Percentiles rank a stretch among this genome's conserved stretches.
Evolutionary conservation across 495 filamentous ascomycete species (phyloP).

Genomic region (Xylaria cubensis): DNA sequence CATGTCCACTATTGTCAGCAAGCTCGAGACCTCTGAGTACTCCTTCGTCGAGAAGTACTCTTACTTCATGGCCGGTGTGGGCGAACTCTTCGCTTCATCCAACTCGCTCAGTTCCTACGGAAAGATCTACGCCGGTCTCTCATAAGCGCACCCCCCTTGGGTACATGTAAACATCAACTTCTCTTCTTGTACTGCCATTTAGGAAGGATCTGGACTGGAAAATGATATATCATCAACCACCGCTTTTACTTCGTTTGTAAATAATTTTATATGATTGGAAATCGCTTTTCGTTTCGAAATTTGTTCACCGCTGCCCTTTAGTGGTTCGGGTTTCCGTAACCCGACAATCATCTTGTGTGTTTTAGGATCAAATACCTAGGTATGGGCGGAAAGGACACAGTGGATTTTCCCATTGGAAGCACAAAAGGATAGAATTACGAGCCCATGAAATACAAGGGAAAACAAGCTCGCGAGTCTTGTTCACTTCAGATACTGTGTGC

Average conservation of each 20-base stretch:
- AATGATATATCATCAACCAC: constrained; percentile 7
- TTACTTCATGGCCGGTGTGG: constrained; percentile 75
- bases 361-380: not conserved
- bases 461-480: not conserved
- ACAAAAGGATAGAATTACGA: constrained; percentile 29
- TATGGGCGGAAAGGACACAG: constrained; percentile 9
- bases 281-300: constrained; percentile 4
- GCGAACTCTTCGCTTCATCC: constrained; percentile 50
- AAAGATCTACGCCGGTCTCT: constrained; percentile 51
- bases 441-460: constrained; percentile 25
- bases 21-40: constrained; percentile 65
- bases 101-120: constrained; percentile 47
- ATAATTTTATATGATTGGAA: constrained; percentile 26
- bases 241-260: constrained; percentile 23
- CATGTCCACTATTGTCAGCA: constrained; percentile 63
- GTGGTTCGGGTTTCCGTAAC: not conserved
- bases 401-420: not conserved
- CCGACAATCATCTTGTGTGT: constrained; percentile 18
- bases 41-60: constrained; percentile 72
- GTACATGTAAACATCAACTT: constrained; percentile 1
- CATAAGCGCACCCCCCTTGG: constrained; percentile 24
- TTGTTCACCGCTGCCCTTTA: constrained; percentile 3
- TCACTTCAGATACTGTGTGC: not conserved
- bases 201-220: constrained; percentile 6
- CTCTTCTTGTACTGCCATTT: constrained; percentile 17